A percentile compares a stretch with the other conserved stretches of the same genome.
phyloP scores from a whole-genome alignment of 2,329 filamentous ascomycete species.

The Purpureocillium lavendulum region DNA sequence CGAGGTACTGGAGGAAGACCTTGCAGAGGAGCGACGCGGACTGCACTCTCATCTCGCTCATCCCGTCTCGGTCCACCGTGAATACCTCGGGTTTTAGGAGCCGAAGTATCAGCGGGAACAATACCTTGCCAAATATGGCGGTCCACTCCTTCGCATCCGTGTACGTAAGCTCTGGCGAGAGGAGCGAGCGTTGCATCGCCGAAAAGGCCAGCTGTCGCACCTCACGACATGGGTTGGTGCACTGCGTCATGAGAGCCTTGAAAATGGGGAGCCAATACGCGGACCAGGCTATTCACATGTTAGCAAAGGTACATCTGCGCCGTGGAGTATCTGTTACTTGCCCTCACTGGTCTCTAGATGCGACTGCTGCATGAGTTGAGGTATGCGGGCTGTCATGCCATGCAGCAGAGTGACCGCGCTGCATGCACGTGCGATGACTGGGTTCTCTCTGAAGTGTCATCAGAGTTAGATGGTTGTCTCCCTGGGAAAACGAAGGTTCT shows the following conservation, averaged over 20 bases:
- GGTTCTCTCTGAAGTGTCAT: conserved; percentile 15
- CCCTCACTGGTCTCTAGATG: conserved; percentile 83
- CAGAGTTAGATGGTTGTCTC: background rate
- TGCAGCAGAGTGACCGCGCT: conserved; percentile 78
- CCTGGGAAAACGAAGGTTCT: no score
- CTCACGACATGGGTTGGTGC: conserved; percentile 88
- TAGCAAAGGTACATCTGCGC: background rate
- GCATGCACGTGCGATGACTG: conserved; percentile 66
- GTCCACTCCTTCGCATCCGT: conserved; percentile 86
- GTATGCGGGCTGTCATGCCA: conserved; percentile 71
- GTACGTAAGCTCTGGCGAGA: conserved; percentile 78
- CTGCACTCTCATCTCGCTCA: conserved; percentile 92
- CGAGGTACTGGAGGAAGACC: conserved; percentile 90
- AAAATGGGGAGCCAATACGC: conserved; percentile 98
- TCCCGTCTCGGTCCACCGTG: conserved; percentile 80
- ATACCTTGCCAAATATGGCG: conserved; percentile 85
- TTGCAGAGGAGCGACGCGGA: conserved; percentile 87
- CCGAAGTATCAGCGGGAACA: conserved; percentile 83
- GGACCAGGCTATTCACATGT: conserved; percentile 67
- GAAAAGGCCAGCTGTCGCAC: conserved; percentile 84
- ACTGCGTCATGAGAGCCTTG: conserved; percentile 78
- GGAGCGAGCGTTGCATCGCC: conserved; percentile 74
- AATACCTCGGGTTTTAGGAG: conserved; percentile 93
- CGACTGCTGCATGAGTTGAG: conserved; percentile 82
- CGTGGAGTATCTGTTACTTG: conserved; percentile 23